phyloP scores from a whole-genome alignment of 2,329 filamentous ascomycete genomes.

The Exophiala spinifera region DNA sequence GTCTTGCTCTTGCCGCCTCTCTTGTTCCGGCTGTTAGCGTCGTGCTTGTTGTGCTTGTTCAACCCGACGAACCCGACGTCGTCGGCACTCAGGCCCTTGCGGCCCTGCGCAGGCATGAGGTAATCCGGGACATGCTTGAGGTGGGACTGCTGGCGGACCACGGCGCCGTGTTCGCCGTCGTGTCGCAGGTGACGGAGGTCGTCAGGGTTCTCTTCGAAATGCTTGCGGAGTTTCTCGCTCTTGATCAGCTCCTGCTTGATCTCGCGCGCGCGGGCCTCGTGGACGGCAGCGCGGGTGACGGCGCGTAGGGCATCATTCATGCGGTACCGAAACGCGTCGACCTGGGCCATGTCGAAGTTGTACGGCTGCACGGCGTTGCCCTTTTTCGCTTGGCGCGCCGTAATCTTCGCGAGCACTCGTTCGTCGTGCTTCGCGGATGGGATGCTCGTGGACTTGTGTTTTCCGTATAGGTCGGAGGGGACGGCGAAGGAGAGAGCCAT shows the following conservation, averaged over 20 bases:
- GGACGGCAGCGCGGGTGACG: constrained; percentile 83
- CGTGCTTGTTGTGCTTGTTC: constrained; percentile 45
- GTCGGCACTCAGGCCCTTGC: constrained; percentile 62
- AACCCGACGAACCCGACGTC: constrained; percentile 75
- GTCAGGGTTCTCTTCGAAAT: constrained; percentile 95
- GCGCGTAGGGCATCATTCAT: constrained; percentile 88
- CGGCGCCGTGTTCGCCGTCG: constrained; percentile 69
- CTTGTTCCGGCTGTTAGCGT: constrained; percentile 48
- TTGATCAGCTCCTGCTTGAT: constrained; percentile 86
- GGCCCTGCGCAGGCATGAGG: constrained; percentile 74
- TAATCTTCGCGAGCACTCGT: constrained; percentile 74
- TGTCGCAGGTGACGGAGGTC: constrained; percentile 85
- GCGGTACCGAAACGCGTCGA: constrained; percentile 91
- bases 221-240: constrained; percentile 87
- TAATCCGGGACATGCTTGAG: constrained; percentile 94
- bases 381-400: constrained; percentile 71
- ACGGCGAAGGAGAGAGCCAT: constrained; percentile 97
- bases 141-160: constrained; percentile 81
- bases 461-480: constrained; percentile 74
- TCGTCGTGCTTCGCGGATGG: constrained; percentile 78
- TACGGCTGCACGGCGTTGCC: constrained; percentile 84
- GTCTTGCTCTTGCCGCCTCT: no score
- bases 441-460: constrained; percentile 83
- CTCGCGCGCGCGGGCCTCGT: constrained; percentile 85
- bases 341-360: constrained; percentile 88